Evolutionary conservation across 768 basidiomycete genomes (phyloP), one percentile per base, ranked within the genome.

Genomic region (button mushroom (Agaricus bisporus)): DNA sequence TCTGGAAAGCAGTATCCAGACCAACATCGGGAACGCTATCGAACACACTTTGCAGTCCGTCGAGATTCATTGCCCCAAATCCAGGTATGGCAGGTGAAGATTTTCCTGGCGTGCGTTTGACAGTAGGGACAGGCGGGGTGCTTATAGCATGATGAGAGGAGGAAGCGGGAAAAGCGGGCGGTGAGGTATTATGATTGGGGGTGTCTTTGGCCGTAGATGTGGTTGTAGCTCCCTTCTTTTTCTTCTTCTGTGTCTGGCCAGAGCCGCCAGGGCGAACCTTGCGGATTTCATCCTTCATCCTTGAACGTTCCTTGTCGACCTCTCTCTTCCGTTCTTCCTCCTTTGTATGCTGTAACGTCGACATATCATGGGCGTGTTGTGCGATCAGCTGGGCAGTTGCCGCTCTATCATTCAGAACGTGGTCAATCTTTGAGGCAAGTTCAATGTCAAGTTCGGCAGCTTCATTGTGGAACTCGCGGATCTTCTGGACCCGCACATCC

Each of bases 381-480:
- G 66, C 54, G 25, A 75, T 62, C 63, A 57, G 62, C 59, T 64
- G 56, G 9, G 59, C 59, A 8, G 72, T 67, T 25, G 67, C 66
- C 26, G 60, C 64, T 39, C 68, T 66, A 43, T 60, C 59, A 25
- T 58, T 57, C 1, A n/a, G 17, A 10, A 15, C 25, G 2, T 17
- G 22, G 14, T 41, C 22, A 14, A 78, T 70, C 36, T 65, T 64
- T 45, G 72, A 60, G 4, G 70, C 70, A 18, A 77, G 67, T 48
- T 70, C 62, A 43, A 75, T 70, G 53, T 77, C 78, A 6, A 70
- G 68, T 9, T 66, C 61, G 7, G 73, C 76, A 14, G 78, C 78
- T 32, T 67, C 67, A 55, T 67, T 69, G 66, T 79, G 70, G 72
- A 83, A 76, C 64, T 82, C 66, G 52, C 73, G 68, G 56, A 81